A percentile compares a stretch with the other conserved stretches of the same genome.
phyloP scores from a whole-genome alignment of 2,329 filamentous ascomycete genomes.

The Fusarium devonianum region DNA sequence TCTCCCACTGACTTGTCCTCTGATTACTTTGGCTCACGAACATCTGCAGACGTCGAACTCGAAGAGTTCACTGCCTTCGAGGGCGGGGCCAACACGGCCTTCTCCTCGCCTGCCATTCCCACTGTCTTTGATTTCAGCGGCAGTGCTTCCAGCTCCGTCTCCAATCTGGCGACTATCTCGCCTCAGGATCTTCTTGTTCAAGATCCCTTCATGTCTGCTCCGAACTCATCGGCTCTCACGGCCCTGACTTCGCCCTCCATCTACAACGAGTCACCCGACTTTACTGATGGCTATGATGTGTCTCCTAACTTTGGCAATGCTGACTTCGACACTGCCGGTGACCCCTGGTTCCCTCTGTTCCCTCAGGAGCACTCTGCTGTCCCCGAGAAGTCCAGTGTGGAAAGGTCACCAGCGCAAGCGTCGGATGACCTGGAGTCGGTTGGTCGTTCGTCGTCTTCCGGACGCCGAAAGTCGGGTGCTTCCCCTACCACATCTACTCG shows the following conservation, averaged over 20 bases:
- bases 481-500: constrained; percentile 57
- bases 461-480: constrained; percentile 56
- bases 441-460: constrained; percentile 49
- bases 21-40: constrained; percentile 44
- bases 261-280: constrained; percentile 78
- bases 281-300: constrained; percentile 72
- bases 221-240: constrained; percentile 82
- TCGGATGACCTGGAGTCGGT: constrained; percentile 59
- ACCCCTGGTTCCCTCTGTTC: constrained; percentile 78
- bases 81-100: constrained; percentile 58
- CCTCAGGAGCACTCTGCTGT: constrained; percentile 54
- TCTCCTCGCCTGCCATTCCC: constrained; percentile 61
- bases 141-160: constrained; percentile 57
- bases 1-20: constrained; percentile 4
- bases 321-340: constrained; percentile 61
- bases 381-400: constrained; percentile 41
- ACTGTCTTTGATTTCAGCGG: constrained; percentile 59
- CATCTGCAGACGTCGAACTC: constrained; percentile 61
- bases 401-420: constrained; percentile 53
- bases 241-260: constrained; percentile 85
- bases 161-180: constrained; percentile 76
- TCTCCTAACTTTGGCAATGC: constrained; percentile 76
- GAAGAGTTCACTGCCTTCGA: constrained; percentile 66
- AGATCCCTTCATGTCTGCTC: constrained; percentile 75
- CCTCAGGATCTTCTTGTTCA: constrained; percentile 81